These are phyloP conservation scores for Lactifluus piperatus DNA, from an alignment of 768 basidiomycete species.

Conservation along the genomic window DNA sequence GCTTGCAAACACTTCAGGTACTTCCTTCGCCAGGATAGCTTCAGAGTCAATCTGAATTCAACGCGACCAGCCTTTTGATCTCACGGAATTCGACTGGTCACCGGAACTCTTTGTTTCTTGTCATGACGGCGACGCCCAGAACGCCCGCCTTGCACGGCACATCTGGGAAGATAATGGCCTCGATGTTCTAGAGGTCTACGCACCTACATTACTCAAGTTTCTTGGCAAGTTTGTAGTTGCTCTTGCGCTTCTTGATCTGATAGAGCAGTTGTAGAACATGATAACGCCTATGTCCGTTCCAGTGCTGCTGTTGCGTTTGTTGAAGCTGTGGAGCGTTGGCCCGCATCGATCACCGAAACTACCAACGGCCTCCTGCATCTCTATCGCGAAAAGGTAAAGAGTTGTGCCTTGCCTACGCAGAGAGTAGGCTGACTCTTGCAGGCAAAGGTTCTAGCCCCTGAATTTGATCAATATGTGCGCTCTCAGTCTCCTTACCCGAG, in stretches of 20 bases:
- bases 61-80: conserved; percentile 67
- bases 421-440: conserved; percentile 23
- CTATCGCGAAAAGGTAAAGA: conserved; percentile 72
- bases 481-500: background rate
- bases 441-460: conserved; percentile 82
- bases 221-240: conserved; percentile 44
- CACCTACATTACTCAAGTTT: conserved; percentile 49
- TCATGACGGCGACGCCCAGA: conserved; percentile 88
- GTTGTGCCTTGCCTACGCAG: background rate
- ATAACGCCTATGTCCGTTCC: conserved; percentile 70
- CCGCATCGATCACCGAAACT: conserved; percentile 41
- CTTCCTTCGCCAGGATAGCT: background rate
- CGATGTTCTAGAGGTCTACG: conserved; percentile 66
- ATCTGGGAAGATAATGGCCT: conserved; percentile 96
- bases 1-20: conserved; percentile 87
- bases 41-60: background rate
- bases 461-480: conserved; percentile 87
- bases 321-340: conserved; percentile 67
- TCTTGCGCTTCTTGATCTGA: background rate
- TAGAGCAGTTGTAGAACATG: conserved; percentile 47
- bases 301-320: conserved; percentile 66
- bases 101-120: conserved; percentile 80
- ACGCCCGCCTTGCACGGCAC: conserved; percentile 66
- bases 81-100: conserved; percentile 92
- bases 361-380: conserved; percentile 52